Evolutionary conservation across 1,284 basidiomycete genomes (phyloP), one percentile per base, ranked within the genome.

Genomic region (Rhodofomes roseus): DNA sequence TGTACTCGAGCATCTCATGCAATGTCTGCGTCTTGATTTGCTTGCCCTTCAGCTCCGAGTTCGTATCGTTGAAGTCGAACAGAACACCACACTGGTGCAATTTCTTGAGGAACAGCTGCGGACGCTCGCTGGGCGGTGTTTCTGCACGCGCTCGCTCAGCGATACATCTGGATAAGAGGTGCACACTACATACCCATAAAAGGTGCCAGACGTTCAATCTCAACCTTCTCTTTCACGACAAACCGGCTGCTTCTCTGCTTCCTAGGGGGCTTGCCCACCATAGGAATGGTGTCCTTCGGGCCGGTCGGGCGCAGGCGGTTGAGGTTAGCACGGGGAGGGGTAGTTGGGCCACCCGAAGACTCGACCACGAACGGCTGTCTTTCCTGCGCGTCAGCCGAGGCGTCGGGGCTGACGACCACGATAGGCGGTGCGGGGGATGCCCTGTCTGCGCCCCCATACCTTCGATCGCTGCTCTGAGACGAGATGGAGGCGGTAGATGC

Each of bases 31-130:
- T 93, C 80, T 99, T 99, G 79, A 99, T 92, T 76, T 98, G 96
- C 79, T 99, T 99, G 66, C 95, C 96, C 73, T 91, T 91, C 67
- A 99, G 85, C 70, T 99, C 97, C 43, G 92, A 83, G 70, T 93
- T 96, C 53, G 96, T 92, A 72, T 99, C 97, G 74, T 98, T 99
- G 77, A 99, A 99, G 77, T 99, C 97, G 72, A 99, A 99, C 23
- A 99, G 81, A 62, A 98, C 95, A 58, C 92, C 90, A 77, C 96
- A 98, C 74, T 99, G 97, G 73, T 92, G 87, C 56, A 99, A 83
- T 77, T 99, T 99, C 75, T 86, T 93, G 68, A 99, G 81, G 72
- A 99, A 99, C 37, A 99, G 82, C 63, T 92, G 90, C 50, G 94
- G 87, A 46, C 96, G 89, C 72, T 98, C 96, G 64, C 82, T 87